Base-by-base conservation (phyloP, 1,284 basidiomycete genomes). In the Pholiota adiposa region DNA sequence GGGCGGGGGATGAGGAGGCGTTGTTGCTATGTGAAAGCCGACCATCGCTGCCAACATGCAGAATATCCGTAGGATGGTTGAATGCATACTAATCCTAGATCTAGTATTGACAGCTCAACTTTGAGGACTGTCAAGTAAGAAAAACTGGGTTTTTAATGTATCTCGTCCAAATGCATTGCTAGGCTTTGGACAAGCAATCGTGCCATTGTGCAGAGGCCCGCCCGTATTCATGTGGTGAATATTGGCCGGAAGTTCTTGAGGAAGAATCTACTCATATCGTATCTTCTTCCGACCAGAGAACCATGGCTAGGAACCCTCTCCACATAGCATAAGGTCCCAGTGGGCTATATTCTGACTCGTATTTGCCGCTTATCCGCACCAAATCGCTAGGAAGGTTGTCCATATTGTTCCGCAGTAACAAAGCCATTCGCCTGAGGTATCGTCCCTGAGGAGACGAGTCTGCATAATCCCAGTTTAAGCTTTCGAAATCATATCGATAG, bases 1-100 rank as follows among this genome's bases (percentile, higher is more conserved):
- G 2, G 77, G 74, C n/a, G 77, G 77, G 12, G 77, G 74, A 33
- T 76, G 70, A 12, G 79, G 79, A 53, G 79, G 75, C 3, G 78
- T 80, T 4, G 70, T 66, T 19, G 75, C 71, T 34, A 72, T 66
- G n/a, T 77, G 75, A 2, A 78, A 61, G 12, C 73, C 75, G 33
- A 73, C 59, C 67, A 75, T 74, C 36, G 75, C 75, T 19, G 75
- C 66, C 23, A 79, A 55, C 48, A 78, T 70, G 62, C 72, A 75
- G 8, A 76, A 76, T 54, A 79, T 69, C 63, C 74, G 60, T 43
- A 65, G 29, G 48, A 65, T 43, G 48, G 61, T n/a, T 19, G 59
- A 33, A 31, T 21, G n/a, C 58, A 58, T 58, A 16, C 9, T 36
- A 16, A 19, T 11, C 18, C 21, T 3, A 29, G 48, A n/a, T 3